These are phyloP conservation scores for Pseudogymnoascus sp. DNA, from an alignment of 2,329 filamentous ascomycete genomes.

Conservation along the genomic window DNA sequence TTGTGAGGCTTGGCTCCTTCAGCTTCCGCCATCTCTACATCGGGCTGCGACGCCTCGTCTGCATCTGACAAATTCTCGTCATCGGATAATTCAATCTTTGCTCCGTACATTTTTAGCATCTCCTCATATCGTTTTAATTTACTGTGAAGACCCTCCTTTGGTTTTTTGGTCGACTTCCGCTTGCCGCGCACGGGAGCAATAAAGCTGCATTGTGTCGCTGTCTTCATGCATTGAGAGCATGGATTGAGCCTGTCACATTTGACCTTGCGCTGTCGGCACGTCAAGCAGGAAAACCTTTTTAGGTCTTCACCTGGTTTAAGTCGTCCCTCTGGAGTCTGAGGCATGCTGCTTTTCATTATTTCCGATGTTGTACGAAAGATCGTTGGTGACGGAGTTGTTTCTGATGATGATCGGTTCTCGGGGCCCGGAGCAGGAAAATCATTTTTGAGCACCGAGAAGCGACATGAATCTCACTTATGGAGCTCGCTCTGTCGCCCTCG, in stretches of 20 bases:
- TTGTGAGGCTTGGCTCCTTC: slow-evolving; percentile 11
- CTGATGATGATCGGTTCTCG: slow-evolving; percentile 10
- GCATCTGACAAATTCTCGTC: slow-evolving; percentile 16
- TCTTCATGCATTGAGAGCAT: slow-evolving; percentile 37
- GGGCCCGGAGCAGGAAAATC: slow-evolving; percentile 15
- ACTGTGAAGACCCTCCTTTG: slow-evolving; percentile 19
- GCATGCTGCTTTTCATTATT: background rate
- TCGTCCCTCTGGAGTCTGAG: background rate
- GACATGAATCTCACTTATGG: background rate
- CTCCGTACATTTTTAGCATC: slow-evolving; percentile 17
- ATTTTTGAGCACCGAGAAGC: slow-evolving; percentile 19
- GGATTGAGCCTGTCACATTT: slow-evolving; percentile 34
- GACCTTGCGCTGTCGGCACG: slow-evolving; percentile 33
- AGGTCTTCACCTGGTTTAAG: slow-evolving; percentile 6
- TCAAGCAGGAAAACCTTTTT: slow-evolving; percentile 25
- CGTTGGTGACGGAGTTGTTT: background rate
- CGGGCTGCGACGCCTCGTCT: slow-evolving; percentile 17
- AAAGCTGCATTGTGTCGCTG: slow-evolving; percentile 30
- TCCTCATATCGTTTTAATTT: slow-evolving; percentile 18
- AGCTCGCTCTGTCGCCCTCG: background rate
- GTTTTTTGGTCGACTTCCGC: slow-evolving; percentile 18
- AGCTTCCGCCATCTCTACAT: slow-evolving; percentile 13
- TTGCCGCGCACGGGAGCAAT: slow-evolving; percentile 23
- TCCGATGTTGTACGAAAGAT: background rate
- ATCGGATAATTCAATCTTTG: slow-evolving; percentile 19